Evolutionary conservation across 495 filamentous ascomycete genomes (phyloP).

Genomic region (Apodospora peruviana): DNA sequence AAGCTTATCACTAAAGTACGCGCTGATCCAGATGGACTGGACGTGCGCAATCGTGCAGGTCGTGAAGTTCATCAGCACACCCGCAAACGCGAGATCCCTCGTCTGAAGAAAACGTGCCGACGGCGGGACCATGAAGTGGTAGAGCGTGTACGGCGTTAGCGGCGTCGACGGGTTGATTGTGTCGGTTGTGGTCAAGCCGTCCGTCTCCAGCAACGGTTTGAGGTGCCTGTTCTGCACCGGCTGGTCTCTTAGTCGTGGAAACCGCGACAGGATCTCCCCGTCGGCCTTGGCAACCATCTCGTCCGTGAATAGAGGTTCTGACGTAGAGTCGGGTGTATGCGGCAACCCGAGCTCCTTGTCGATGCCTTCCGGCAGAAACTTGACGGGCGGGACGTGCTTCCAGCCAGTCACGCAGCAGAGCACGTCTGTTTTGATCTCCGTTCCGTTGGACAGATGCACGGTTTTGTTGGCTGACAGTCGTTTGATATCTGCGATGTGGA

Average conservation of each 20-base stretch:
- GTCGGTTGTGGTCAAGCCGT: constrained; percentile 28
- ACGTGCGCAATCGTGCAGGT: constrained; percentile 58
- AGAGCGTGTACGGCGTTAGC: constrained; percentile 45
- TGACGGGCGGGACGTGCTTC: constrained; percentile 57
- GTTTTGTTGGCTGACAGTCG: constrained; percentile 37
- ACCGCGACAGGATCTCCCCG: constrained; percentile 57
- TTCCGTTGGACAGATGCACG: constrained; percentile 55
- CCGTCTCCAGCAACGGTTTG: constrained; percentile 35
- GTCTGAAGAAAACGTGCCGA: constrained; percentile 41
- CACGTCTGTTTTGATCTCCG: constrained; percentile 51
- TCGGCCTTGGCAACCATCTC: constrained; percentile 44
- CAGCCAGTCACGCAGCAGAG: constrained; percentile 69
- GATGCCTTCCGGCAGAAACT: constrained; percentile 55
- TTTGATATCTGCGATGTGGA: constrained; percentile 59
- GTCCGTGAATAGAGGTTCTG: constrained; percentile 27
- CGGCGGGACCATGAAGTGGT: constrained; percentile 67
- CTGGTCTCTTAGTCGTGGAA: constrained; percentile 54
- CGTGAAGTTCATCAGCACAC: constrained; percentile 58
- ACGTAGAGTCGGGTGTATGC: constrained; percentile 20
- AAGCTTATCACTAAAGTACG: constrained; percentile 47
- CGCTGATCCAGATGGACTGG: constrained; percentile 68
- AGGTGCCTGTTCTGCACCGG: constrained; percentile 38
- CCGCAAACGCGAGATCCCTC: constrained; percentile 62
- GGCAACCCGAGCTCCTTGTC: constrained; percentile 41
- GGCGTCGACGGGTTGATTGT: constrained; percentile 26